Conservation (phyloP, 495 filamentous ascomycete genomes). For the Penicillium flavigenum region DNA sequence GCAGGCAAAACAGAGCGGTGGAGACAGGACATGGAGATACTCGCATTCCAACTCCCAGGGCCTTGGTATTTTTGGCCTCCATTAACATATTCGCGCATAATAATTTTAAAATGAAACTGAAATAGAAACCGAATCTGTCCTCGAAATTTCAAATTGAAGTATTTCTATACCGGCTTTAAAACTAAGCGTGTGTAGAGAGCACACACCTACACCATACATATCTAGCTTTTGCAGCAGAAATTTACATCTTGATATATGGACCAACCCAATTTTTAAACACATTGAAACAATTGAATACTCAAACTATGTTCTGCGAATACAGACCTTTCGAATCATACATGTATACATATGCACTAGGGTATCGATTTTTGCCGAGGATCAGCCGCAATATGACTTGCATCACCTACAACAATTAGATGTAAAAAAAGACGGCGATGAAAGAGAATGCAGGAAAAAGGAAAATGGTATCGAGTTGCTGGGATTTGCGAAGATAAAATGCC, state of each 20-base stretch:
- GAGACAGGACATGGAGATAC: neutral
- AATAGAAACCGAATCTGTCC: neutral
- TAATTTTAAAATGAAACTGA: neutral
- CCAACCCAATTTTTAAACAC: neutral
- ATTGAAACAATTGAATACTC: neutral
- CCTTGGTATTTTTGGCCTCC: neutral
- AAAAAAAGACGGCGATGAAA: neutral
- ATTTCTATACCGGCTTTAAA: neutral
- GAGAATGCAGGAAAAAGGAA: slow-evolving; percentile 2
- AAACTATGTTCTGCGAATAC: neutral
- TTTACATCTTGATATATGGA: neutral
- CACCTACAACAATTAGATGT: neutral
- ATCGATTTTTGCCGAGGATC: slow-evolving; percentile 9
- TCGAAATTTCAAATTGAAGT: neutral
- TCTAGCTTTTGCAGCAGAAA: neutral
- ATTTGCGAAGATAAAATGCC: slow-evolving; percentile 17
- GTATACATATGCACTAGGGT: slow-evolving; percentile 11
- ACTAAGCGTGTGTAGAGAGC: neutral
- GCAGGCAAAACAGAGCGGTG: slow-evolving; percentile 15
- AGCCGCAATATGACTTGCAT: slow-evolving; percentile 6
- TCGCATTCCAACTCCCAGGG: neutral
- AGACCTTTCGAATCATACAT: neutral
- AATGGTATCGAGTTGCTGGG: slow-evolving; percentile 24
- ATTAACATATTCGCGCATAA: neutral
- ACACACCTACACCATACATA: neutral